phyloP scores from a whole-genome alignment of 2,329 filamentous ascomycete genomes.

The Stagonosporopsis cucurbitacearum region DNA sequence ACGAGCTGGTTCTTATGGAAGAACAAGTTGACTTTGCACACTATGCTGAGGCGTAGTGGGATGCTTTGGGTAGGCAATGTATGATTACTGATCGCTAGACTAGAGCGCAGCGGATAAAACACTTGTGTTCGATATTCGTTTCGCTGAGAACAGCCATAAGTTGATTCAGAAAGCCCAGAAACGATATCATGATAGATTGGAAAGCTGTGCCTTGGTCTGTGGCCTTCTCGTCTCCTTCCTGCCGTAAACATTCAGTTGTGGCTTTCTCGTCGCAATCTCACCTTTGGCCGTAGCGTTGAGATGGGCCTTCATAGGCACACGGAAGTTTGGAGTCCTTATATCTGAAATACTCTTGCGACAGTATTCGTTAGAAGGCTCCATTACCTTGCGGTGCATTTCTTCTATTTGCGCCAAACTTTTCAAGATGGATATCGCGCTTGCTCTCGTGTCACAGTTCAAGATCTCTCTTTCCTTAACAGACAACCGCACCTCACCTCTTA shows the following conservation, averaged over 20 bases:
- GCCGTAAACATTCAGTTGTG: neutral
- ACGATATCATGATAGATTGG: neutral
- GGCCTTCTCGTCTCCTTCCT: neutral
- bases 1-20: conserved; percentile 9
- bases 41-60: conserved; percentile 3
- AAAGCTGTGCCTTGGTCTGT: neutral
- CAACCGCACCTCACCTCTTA: too few species aligned
- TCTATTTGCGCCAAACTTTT: neutral
- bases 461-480: too few species aligned
- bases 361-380: neutral
- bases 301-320: neutral
- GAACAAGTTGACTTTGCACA: conserved; percentile 9
- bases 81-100: too few species aligned
- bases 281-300: neutral
- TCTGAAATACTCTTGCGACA: neutral
- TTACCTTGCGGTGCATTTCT: neutral
- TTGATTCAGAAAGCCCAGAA: too few species aligned
- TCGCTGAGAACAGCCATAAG: too few species aligned
- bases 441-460: too few species aligned
- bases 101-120: too few species aligned
- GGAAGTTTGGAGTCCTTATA: neutral
- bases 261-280: neutral
- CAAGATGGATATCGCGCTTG: neutral
- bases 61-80: neutral
- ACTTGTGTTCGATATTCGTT: too few species aligned